Conservation (phyloP, 495 filamentous ascomycete species). For the Geoglossum glabrum region DNA sequence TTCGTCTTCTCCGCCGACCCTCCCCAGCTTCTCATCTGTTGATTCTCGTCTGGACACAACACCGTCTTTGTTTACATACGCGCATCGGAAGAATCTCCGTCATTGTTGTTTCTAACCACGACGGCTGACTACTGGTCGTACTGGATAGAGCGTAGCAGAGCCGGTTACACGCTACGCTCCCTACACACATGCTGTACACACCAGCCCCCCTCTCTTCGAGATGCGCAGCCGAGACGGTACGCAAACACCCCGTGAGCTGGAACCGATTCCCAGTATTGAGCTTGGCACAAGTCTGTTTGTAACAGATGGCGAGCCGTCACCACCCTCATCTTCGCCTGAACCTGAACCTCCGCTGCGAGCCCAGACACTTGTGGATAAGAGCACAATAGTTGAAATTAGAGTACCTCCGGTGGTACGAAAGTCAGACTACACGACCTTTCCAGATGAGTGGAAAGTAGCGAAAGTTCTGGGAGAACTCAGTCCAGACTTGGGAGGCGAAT, state of each 20-base stretch:
- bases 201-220: not conserved
- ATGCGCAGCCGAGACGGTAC: not conserved
- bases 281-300: not conserved
- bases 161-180: not conserved
- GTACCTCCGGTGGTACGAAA: not conserved
- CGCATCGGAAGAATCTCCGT: too few relatives aligned
- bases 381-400: not conserved
- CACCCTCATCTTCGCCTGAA: not conserved
- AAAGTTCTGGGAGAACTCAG: not conserved
- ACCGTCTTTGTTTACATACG: too few relatives aligned
- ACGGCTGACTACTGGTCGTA: too few relatives aligned
- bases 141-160: too few relatives aligned
- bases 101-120: too few relatives aligned
- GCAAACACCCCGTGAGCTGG: not conserved
- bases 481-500: not conserved
- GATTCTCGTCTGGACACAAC: too few relatives aligned
- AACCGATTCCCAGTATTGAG: not conserved
- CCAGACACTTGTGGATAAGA: not conserved
- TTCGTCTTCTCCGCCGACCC: too few relatives aligned
- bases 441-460: not conserved
- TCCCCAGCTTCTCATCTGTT: too few relatives aligned
- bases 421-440: not conserved
- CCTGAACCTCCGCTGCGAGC: not conserved
- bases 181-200: not conserved
- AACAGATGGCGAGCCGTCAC: not conserved